A percentile compares a stretch with the other conserved stretches of the same genome.
phyloP scores from a whole-genome alignment of 225 moss, liverwort and hornwort genomes.

The Climacium dendroides region DNA sequence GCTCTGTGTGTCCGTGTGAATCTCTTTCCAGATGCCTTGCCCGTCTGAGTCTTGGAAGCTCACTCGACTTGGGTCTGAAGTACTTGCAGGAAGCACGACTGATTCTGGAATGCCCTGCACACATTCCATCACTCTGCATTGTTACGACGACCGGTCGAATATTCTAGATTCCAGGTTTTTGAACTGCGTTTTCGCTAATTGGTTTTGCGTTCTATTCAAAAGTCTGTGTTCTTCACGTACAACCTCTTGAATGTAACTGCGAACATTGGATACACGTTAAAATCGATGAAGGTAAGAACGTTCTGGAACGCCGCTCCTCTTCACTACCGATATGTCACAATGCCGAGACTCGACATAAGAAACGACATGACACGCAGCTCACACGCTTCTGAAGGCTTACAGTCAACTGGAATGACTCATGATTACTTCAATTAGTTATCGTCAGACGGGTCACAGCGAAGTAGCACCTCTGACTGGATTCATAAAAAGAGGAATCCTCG shows the following conservation, averaged over 20 bases:
- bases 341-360: not conserved
- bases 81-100: not conserved
- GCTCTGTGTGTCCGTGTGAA: slow-evolving; percentile 30
- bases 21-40: slow-evolving; percentile 40
- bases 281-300: not conserved
- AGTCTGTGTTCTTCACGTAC: no score
- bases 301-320: not conserved
- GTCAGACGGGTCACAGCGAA: not conserved
- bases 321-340: not conserved
- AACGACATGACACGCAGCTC: not conserved
- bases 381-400: not conserved
- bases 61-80: not conserved
- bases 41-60: slow-evolving; percentile 26
- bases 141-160: not conserved
- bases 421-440: not conserved
- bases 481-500: not conserved
- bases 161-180: not conserved
- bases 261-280: not conserved
- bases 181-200: not conserved
- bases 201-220: not conserved
- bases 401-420: not conserved
- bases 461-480: not conserved
- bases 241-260: not conserved
- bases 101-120: slow-evolving; percentile 12
- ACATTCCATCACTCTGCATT: not conserved